Evolutionary conservation across 192 early-diverging fungal genomes (phyloP).

Genomic region (Podila minutissima): DNA sequence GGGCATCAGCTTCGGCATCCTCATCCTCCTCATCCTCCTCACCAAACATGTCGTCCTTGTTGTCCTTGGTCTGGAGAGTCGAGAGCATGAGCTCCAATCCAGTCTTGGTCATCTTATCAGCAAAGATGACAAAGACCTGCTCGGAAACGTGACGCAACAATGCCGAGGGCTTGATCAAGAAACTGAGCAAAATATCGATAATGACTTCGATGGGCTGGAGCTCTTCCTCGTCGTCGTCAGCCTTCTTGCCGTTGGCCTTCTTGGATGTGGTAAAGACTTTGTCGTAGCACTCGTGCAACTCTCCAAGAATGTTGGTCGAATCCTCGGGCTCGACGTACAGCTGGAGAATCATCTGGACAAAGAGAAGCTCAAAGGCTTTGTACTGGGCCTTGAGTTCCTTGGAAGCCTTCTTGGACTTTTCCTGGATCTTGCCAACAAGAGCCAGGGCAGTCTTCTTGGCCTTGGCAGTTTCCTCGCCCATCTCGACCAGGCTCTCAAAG

Average conservation of each 20-base stretch:
- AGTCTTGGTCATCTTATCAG: constrained; percentile 75
- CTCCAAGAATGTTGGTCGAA: constrained; percentile 69
- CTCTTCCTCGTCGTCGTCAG: constrained; percentile 67
- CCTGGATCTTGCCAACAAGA: constrained; percentile 51
- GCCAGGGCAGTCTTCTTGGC: constrained; percentile 54
- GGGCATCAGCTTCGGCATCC: constrained; percentile 60
- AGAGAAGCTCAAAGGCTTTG: constrained; percentile 78
- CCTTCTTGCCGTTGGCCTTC: constrained; percentile 55
- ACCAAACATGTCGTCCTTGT: constrained; percentile 61
- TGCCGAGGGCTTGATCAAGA: constrained; percentile 86
- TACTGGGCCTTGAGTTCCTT: constrained; percentile 61
- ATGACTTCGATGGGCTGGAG: constrained; percentile 92
- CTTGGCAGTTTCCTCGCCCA: constrained; percentile 51
- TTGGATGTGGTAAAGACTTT: constrained; percentile 65
- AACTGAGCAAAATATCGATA: constrained; percentile 89
- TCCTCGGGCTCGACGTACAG: constrained; percentile 73
- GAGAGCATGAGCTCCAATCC: constrained; percentile 71
- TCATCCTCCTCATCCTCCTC: constrained; percentile 64
- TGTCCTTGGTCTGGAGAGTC: constrained; percentile 46
- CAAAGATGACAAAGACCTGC: constrained; percentile 88
- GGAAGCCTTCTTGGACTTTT: constrained; percentile 47
- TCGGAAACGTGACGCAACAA: constrained; percentile 79
- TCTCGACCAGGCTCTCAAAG: constrained; percentile 37
- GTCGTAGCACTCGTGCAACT: constrained; percentile 80
- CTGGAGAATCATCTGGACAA: constrained; percentile 72